Evolutionary conservation across 306 rosid species (phyloP), one percentile per base, ranked within the genome.

Genomic region (Betula pendula): DNA sequence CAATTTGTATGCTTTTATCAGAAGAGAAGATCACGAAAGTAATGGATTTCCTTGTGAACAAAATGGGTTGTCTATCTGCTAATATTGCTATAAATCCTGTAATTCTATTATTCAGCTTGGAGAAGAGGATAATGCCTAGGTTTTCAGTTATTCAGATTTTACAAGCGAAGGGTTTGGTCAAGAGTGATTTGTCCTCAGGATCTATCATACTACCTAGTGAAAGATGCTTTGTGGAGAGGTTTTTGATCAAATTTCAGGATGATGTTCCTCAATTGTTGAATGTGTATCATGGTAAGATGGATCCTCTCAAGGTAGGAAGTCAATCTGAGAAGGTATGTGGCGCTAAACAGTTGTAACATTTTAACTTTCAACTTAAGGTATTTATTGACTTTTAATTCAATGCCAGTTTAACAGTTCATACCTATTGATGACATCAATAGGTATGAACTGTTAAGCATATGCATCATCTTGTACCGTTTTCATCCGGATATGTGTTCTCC

Each of bases 61-160:
- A 75, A 49, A 75, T 79, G 78, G 84, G 81, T 16, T 74, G 59
- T 25, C 45, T 55, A 1, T n/a, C 77, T 0, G 20, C 17, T 7
- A 22, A 16, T 14, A 72, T 85, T 59, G 77, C 74, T 0, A 79
- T 25, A 14, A n/a, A 13, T n/a, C 80, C 86, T 0, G 15, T 0
- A 8, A 16, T 75, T 31, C 15, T 81, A 42, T 0, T 6, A 20
- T 72, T 47, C 70, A 85, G 74, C 56, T 67, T 81, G 75, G 77
- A 85, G 76, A 81, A 51, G 81, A 65, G 81, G 50, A 85, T 59
- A 2, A 24, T 75, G 8, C 84, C 81, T 3, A 75, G 85, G 68
- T 75, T 73, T 35, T 81, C 52, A 6, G 84, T 79, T 60, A 42
- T 81, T 17, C 27, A 51, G 44, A 70, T 76, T 76, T 58, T 81